Evolutionary conservation across 176 grass and related monocot genomes (phyloP), one percentile per base, ranked within the genome.

Genomic region (Oryza punctata): DNA sequence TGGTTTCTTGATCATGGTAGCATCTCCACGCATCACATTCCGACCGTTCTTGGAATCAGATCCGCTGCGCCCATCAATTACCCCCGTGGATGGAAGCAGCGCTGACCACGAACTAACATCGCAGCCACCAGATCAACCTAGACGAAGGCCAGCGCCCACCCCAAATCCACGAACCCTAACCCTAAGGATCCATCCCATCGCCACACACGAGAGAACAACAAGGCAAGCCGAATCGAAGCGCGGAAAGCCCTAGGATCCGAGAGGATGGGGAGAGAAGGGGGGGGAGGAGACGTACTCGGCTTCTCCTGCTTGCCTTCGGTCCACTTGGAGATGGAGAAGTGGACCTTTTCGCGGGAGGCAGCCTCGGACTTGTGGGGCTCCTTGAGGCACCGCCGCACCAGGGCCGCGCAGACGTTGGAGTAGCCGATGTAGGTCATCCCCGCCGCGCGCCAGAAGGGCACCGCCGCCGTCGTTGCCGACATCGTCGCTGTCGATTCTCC

Each of bases 371-470:
- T 91, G 89, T 83, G 81, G 38, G 96, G 91, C 78, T 96, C 93
- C 93, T 96, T 99, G 89, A 96, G 93, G 89, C 91, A 99, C 81
- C 59, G 78, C 8, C 96, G 87, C 83, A 99, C 87, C 63, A 99
- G 83, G 3, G 93, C 94, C 32, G 93, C 89, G 83, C 96, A 99
- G 96, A 96, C 88, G 91, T 96, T 99, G 87, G 93, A 99, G 93
- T 96, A 99, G 85, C 87, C 91, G 28, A 99, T 99, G 84, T 96
- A 99, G 19, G 93, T 96, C 93, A 99, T 96, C 69, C 96, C 96
- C 67, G 87, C 91, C 19, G 91, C 93, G 16, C 91, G 88, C 96
- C 87, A 96, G 89, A 99, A 99, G 73, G 96, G 91, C 27, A 90
- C 93, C 77, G 96, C 93, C 45, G 87, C 91, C 67, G 75, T 93